Evolutionary conservation across 106 monocot species (phyloP).

Genomic region (Apostasia shenzhenica): DNA sequence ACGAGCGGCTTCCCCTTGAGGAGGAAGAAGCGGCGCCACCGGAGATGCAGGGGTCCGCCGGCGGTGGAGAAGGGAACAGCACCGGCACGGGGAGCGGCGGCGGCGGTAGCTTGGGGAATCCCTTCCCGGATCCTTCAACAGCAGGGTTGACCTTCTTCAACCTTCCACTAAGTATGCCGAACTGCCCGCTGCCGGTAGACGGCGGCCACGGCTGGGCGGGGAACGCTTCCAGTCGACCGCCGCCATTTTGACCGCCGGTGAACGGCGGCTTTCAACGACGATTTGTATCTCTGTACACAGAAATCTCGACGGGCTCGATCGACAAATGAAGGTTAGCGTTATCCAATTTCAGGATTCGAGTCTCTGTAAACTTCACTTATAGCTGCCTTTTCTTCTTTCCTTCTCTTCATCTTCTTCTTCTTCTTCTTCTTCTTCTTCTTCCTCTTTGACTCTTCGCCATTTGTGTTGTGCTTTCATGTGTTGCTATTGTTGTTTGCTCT

Average conservation of each 20-base stretch:
- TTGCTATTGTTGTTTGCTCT: too few species aligned
- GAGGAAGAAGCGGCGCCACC: constrained; percentile 9
- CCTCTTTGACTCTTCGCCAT: not conserved
- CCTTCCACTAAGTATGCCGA: not conserved
- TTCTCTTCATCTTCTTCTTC: not conserved
- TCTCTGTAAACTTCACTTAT: not conserved
- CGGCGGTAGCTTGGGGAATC: not conserved
- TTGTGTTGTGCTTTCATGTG: too few species aligned
- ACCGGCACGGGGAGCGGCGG: not conserved
- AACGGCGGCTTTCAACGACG: not conserved
- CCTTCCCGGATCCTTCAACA: constrained; percentile 1
- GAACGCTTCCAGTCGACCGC: not conserved
- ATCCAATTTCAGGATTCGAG: not conserved
- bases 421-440: not conserved
- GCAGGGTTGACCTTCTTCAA: constrained; percentile 1
- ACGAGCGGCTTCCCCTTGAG: constrained; percentile 7
- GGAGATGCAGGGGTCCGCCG: not conserved
- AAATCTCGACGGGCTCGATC: too few species aligned
- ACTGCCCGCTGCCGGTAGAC: not conserved
- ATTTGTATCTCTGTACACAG: too few species aligned
- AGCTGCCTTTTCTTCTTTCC: not conserved
- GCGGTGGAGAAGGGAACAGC: not conserved
- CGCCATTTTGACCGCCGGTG: not conserved
- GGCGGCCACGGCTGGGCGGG: not conserved
- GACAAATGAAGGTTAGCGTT: not conserved